Conservation (phyloP, 371 early-diverging fungal species). For the Nematocida parisii region DNA sequence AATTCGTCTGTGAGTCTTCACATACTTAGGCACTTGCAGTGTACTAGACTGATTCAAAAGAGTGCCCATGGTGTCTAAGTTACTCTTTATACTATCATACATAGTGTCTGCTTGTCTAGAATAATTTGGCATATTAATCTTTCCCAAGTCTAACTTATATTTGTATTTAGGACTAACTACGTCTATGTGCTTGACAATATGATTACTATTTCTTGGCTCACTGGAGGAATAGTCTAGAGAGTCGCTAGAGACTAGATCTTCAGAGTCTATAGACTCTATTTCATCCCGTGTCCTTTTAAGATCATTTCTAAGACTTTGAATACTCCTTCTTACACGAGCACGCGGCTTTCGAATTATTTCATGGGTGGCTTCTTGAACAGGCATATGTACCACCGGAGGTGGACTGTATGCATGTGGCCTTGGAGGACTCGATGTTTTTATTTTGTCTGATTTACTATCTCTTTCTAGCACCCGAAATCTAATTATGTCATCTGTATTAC, state of each 20-base stretch:
- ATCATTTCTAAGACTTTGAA: not conserved
- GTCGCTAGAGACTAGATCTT: not conserved
- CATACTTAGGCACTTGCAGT: not conserved
- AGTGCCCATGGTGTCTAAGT: not conserved
- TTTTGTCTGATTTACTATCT: not conserved
- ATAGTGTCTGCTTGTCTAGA: not conserved
- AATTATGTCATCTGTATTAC: constrained; percentile 1
- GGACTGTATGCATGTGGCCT: not conserved
- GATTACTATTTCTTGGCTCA: not conserved
- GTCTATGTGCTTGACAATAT: too few relatives aligned
- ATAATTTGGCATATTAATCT: constrained; percentile 9
- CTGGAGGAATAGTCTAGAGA: not conserved
- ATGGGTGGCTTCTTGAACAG: not conserved
- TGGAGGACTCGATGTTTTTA: not conserved
- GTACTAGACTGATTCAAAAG: not conserved
- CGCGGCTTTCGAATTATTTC: not conserved
- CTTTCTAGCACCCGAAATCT: constrained; percentile 35
- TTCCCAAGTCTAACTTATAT: constrained; percentile 1
- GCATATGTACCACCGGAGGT: not conserved
- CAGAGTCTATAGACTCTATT: not conserved
- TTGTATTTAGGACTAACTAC: constrained; percentile 1
- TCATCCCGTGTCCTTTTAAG: not conserved
- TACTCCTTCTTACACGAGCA: not conserved
- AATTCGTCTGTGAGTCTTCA: not conserved
- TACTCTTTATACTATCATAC: constrained; percentile 19